phyloP scores from a whole-genome alignment of 176 grass and related monocot species.

The Guadua angustifolia region DNA sequence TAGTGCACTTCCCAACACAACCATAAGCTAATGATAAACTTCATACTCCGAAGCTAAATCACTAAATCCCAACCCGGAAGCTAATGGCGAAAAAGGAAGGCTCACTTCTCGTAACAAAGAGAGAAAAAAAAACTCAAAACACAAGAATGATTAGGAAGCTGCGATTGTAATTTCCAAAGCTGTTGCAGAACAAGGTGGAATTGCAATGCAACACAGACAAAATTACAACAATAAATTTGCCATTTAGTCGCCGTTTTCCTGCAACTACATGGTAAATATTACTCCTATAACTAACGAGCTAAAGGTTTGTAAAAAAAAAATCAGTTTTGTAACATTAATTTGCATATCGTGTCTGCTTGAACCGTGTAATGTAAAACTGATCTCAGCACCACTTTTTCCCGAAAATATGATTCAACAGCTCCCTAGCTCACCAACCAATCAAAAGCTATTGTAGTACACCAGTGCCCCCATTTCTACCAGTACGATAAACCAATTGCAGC shows the following conservation, averaged over 20 bases:
- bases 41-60: not conserved
- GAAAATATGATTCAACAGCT: constrained; percentile 29
- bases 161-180: not conserved
- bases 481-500: constrained; percentile 28
- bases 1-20: not conserved
- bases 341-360: not conserved
- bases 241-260: not conserved
- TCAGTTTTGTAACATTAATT: not conserved
- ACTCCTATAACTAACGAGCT: constrained; percentile 13
- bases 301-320: not conserved
- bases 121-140: not conserved
- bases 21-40: not conserved
- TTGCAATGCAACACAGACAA: not conserved
- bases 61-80: not conserved
- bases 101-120: not conserved
- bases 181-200: not conserved
- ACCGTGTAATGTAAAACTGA: not conserved
- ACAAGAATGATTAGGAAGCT: not conserved
- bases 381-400: not conserved
- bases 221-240: not conserved
- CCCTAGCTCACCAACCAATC: constrained; percentile 38
- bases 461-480: not conserved
- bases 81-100: not conserved
- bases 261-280: not conserved
- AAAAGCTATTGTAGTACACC: constrained; percentile 21